Base-by-base conservation (phyloP, 306 rosid species). In the Quercus suber region DNA sequence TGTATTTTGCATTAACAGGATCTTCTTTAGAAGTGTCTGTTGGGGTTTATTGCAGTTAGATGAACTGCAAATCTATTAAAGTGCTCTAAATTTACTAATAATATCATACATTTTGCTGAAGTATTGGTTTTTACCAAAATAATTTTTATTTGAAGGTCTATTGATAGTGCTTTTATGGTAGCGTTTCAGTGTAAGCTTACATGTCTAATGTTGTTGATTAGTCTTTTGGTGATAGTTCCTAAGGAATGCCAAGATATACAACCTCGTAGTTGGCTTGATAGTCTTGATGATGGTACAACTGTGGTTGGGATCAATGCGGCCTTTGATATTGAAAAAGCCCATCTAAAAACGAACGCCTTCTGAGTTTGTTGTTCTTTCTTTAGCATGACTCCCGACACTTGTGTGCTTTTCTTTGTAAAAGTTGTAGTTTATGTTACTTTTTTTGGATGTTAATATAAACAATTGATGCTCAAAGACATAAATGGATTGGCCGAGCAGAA, bases 171-270 rank as follows among this genome's bases (percentile, higher is more conserved):
- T 19, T 33, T 75, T 75, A 51, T 25, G 43, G 64, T 25, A 28
- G 30, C 23, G 8, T 23, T 76, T 76, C 31, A 1, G 28, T 68
- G 72, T 25, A 33, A 68, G 31, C 35, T 72, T 81, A 72, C 59
- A 21, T 4, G 17, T 64, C 61, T 45, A 33, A n/a, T 78, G 56
- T 61, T 76, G 23, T 65, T 71, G 28, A 61, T 31, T 69, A 25
- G 74, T 71, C 1, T 70, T 80, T 75, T 83, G 99, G 97, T 95
- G 72, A 89, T 98, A 18, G 77, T 95, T 80, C 97, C 90, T 76
- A 95, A 91, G 89, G 99, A 93, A 79, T 93, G 99, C 78, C 94
- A 91, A 79, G 97, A 95, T 75, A 83, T 93, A 56, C 99, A 95
- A 81, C 88, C 93, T 84, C 94, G 98, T 53, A 89, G 98, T 78